Evolutionary conservation across 208 protist genomes (phyloP).

Genomic region (Vickermania ingenoplastis): DNA sequence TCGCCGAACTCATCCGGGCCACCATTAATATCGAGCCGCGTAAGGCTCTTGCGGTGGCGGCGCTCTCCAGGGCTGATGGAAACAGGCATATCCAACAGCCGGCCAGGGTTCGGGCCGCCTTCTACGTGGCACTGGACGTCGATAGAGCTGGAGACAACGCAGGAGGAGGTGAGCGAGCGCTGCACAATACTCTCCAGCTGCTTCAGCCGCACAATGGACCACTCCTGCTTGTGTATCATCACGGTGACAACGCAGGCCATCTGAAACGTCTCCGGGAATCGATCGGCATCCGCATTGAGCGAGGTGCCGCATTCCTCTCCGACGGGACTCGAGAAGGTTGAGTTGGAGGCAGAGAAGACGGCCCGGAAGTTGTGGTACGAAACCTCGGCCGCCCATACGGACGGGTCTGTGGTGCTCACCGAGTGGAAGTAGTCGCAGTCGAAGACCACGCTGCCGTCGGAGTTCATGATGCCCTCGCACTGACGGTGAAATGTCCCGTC

Average conservation of each 20-base stretch:
- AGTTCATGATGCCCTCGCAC: conserved; percentile 71
- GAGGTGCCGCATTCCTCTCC: background rate
- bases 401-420: conserved; percentile 45
- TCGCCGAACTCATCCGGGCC: background rate
- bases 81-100: conserved; percentile 12
- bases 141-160: conserved; percentile 50
- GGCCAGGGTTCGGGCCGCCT: background rate
- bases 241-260: conserved; percentile 53
- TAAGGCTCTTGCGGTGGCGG: background rate
- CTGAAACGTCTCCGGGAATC: conserved; percentile 17
- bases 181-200: conserved; percentile 60
- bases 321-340: background rate
- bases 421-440: conserved; percentile 59
- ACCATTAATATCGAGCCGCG: background rate
- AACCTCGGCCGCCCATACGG: conserved; percentile 63
- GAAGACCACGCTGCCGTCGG: conserved; percentile 72
- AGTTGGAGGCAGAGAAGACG: background rate
- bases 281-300: background rate
- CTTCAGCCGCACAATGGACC: conserved; percentile 48
- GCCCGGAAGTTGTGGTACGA: conserved; percentile 54
- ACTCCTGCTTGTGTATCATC: conserved; percentile 55
- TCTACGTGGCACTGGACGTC: conserved; percentile 42
- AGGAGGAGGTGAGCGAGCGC: conserved; percentile 55
- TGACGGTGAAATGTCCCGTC: conserved; percentile 64
- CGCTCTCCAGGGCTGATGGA: conserved; percentile 9